Conservation (phyloP, 1,139 yeast genomes). For the Suhomyces coccinellae region DNA sequence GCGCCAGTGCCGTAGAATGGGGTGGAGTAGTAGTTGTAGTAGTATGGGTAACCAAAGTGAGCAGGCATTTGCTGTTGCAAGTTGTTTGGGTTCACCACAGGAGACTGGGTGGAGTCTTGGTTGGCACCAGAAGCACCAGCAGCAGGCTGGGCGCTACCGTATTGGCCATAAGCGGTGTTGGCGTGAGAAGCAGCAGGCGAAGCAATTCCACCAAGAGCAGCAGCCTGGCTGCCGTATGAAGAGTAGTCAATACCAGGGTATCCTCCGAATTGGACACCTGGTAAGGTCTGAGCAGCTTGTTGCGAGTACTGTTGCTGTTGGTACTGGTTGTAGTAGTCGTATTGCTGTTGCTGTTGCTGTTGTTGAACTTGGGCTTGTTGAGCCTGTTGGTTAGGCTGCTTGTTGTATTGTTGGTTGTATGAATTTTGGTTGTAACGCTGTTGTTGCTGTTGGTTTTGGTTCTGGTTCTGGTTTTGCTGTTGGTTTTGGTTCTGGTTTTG, state of each 20-base stretch:
- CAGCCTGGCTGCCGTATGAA: slow-evolving; percentile 39
- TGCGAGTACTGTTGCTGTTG: slow-evolving; percentile 47
- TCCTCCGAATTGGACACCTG: slow-evolving; percentile 45
- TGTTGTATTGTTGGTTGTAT: slow-evolving; percentile 22
- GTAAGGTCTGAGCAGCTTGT: slow-evolving; percentile 39
- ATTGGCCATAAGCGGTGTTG: slow-evolving; percentile 31
- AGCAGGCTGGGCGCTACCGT: slow-evolving; percentile 21
- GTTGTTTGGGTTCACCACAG: slow-evolving; percentile 32
- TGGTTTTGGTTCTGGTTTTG: slow-evolving; percentile 14
- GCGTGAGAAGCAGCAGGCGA: slow-evolving; percentile 42
- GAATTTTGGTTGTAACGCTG: slow-evolving; percentile 23
- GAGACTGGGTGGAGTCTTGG: slow-evolving; percentile 30
- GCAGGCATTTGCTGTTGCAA: slow-evolving; percentile 30
- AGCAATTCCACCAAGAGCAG: slow-evolving; percentile 26
- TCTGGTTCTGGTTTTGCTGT: slow-evolving; percentile 4
- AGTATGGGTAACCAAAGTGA: slow-evolving; percentile 49
- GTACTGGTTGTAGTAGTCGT: slow-evolving; percentile 38
- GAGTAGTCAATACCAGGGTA: slow-evolving; percentile 49
- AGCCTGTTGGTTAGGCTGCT: slow-evolving; percentile 13
- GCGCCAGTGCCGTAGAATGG: slow-evolving; percentile 43
- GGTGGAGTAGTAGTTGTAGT: slow-evolving; percentile 45
- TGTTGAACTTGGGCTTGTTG: slow-evolving; percentile 21
- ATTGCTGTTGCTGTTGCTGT: slow-evolving; percentile 22
- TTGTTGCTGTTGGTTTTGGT: slow-evolving; percentile 15
- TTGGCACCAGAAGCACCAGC: slow-evolving; percentile 19